Evolutionary conservation across 139 green algal genomes (phyloP), one percentile per base, ranked within the genome.

Genomic region (Zygnema cylindricum): DNA sequence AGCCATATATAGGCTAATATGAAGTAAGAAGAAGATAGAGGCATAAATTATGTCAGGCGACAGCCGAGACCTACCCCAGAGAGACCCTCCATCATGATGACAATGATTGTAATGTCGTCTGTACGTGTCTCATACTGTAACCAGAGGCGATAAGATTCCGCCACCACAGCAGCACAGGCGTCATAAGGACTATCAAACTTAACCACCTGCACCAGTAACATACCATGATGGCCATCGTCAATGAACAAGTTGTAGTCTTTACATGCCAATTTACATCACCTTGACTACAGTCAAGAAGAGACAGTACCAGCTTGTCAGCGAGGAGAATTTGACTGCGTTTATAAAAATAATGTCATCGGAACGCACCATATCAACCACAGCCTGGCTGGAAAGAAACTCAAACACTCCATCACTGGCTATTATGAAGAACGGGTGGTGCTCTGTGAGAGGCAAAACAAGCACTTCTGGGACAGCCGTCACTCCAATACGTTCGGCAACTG

Each of bases 71-170:
- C 71, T n/a, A 87, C 30, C 54, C 49, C 69, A 23, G 79, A 41
- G 11, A 84, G 77, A 35, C 77, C 38, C 3, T 84, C 38, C 77
- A 55, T 38, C 54, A 49, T n/a, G 2, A 98, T 83, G 35, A 98
- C 86, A 7, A 97, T 94, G 69, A 95, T 94, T 69, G 96, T 97
- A 92, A 99, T 98, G 93, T 99, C 96, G 86, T 99, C 97, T 0
- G 96, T 98, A 41, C 97, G 93, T 0, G 94, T 95, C 85, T 99
- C 97, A 41, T 97, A 94, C 82, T 96, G 87, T 82, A 98, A 93
- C 97, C 97, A 98, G 54, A 95, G 89, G 36, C 94, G 93, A 92
- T 98, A 98, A 35, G 94, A 93, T 90, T 96, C 94, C 1, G 92
- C 92, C 0, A 96, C 94, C 7, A 98, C 92, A 0, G 92, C 93